Evolutionary conservation across 345 rosid species (phyloP).

Genomic region (Anacardium occidentale): DNA sequence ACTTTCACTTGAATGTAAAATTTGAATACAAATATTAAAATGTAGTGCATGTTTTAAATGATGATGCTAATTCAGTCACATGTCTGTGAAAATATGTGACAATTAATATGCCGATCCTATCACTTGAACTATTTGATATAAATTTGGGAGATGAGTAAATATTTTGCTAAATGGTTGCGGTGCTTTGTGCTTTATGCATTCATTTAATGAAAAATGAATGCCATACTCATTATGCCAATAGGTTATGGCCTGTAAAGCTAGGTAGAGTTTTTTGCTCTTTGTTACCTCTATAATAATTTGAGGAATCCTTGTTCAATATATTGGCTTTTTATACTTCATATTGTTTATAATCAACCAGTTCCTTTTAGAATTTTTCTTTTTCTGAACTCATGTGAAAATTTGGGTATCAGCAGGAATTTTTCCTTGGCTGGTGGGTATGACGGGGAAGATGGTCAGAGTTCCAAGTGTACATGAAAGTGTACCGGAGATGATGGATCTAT

Average conservation of each 20-base stretch:
- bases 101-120: too few species aligned
- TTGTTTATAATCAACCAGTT: not conserved
- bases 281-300: not conserved
- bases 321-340: not conserved
- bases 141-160: too few species aligned
- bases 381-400: not conserved
- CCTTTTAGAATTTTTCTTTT: not conserved
- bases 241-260: slow-evolving; percentile 1
- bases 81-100: too few species aligned
- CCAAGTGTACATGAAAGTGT: not conserved
- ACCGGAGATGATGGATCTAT: not conserved
- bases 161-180: not conserved
- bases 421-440: not conserved
- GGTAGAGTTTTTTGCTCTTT: not conserved
- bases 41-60: too few species aligned
- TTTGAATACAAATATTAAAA: too few species aligned
- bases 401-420: not conserved
- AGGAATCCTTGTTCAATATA: slow-evolving; percentile 4
- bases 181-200: not conserved
- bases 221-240: not conserved
- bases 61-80: too few species aligned
- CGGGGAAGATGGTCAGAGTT: not conserved
- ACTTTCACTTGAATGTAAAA: too few species aligned
- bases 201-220: not conserved
- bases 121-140: too few species aligned